Base-by-base conservation (phyloP, 805 yeast species). In the Suhomyces sp. region DNA sequence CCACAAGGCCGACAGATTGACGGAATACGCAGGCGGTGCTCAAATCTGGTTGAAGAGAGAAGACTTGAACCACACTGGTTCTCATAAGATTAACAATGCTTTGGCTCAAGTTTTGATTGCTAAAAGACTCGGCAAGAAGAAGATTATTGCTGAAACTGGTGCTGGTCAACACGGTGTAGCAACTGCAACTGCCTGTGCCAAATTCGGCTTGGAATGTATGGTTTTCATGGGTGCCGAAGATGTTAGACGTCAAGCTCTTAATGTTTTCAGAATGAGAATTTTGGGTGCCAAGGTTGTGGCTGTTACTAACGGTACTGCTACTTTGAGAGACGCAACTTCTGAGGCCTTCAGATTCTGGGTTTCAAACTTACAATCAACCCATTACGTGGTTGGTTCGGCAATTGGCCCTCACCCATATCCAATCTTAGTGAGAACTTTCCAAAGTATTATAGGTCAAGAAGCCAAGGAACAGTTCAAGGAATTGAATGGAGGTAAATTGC, bases 391-490 rank as follows among this genome's bases (percentile, higher is more conserved):
- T 48, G 99, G 99, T 48, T 90, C 97, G 2, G 99, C 98, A 44
- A 93, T 94, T 66, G 99, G 99, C 37, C 99, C 99, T 39, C 98
- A 94, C 71, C 99, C 99, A 46, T 94, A 91, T 77, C 99, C 99
- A 56, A 91, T 96, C 17, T 80, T 94, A 69, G 99, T 94, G 31
- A 87, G 98, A 76, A 93, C 99, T 15, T 92, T 94, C 90, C 99
- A 94, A 79, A 83, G 92, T 67, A 96, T 94, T 31, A 94, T 94
- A 71, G 99, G 99, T 61, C 79, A 84, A 48, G 99, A 94, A 76
- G 89, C 97, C 44, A 91, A 89, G 72, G 86, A 88, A 69, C 97
- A 94, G 74, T 92, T 92, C 75, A 83, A 81, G 58, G 83, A 81
- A 58, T 74, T 86, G 60, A 90, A 89, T 69, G 75, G 82, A 55